phyloP scores from a whole-genome alignment of 2,329 filamentous ascomycete genomes.

The Endocalyx cinctus region DNA sequence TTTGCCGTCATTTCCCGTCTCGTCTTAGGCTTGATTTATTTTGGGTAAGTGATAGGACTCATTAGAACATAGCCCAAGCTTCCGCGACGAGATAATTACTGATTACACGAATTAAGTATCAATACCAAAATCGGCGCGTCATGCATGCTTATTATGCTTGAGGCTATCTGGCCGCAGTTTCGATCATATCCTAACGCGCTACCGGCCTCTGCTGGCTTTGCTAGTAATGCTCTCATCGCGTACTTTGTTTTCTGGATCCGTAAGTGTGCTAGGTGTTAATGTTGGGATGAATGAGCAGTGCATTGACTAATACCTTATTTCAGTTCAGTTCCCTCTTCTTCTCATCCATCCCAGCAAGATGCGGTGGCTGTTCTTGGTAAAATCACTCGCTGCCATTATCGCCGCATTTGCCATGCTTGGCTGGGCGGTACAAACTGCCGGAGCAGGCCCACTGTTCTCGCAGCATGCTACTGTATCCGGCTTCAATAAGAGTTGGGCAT shows the following conservation, averaged over 20 bases:
- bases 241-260: constrained; percentile 48
- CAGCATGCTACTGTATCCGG: constrained; percentile 7
- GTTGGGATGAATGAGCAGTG: no score
- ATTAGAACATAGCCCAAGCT: no score
- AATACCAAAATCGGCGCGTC: constrained; percentile 7
- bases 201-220: constrained; percentile 31
- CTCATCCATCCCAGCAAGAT: constrained; percentile 46
- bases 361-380: constrained; percentile 41
- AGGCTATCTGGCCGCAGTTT: constrained; percentile 2
- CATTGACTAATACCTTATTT: no score
- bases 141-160: constrained; percentile 5
- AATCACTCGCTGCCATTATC: constrained; percentile 28
- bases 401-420: constrained; percentile 27
- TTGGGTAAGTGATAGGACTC: constrained; percentile 5
- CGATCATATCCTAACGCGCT: constrained; percentile 3
- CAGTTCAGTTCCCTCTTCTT: constrained; percentile 45
- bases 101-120: background rate
- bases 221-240: constrained; percentile 44
- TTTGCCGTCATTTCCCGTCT: constrained; percentile 4
- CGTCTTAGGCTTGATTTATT: constrained; percentile 2
- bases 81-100: no score
- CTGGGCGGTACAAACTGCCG: constrained; percentile 20
- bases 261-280: no score
- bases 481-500: constrained; percentile 8
- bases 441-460: constrained; percentile 15